Base-by-base conservation (phyloP, 2,329 filamentous ascomycete genomes). In the Fusarium oligoseptatum region DNA sequence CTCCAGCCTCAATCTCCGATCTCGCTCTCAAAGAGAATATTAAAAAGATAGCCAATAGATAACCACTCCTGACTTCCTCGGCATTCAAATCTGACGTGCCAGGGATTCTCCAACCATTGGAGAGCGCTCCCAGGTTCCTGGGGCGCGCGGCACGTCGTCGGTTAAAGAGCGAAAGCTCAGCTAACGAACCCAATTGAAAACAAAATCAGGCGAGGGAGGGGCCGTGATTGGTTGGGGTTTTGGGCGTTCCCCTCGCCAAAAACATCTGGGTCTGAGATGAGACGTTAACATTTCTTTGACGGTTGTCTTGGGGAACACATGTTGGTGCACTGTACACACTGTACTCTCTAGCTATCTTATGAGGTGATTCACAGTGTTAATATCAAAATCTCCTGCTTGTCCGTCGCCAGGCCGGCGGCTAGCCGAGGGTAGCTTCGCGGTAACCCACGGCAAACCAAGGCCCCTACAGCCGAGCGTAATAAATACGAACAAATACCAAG, bases 361-460 rank as follows among this genome's bases (percentile, higher is more conserved):
- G 10, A 2, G 1, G 14, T 1, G 1, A 9, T 7, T 1, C 10
- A 71, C 67, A 73, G 72, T 74, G 32, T 24, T 9, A 62, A 39
- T 32, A 60, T 36, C 6, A 29, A 22, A 45, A 57, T 50, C 52
- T 45, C 6, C 43, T 24, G 50, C 62, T 32, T n/a, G 50, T 39
- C 43, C n/a, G 22, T 68, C 62, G 61, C 15, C 57, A 62, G 70
- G 63, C 73, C 67, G 70, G 68, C 73, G 74, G 68, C 67, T 78
- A 78, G 76, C 77, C 77, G 77, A 78, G 77, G 77, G 68, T 77
- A 78, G 72, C 34, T 71, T 61, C 65, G 70, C 77, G 75, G 77
- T 77, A 77, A 76, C 56, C 66, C 68, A 72, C 77, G 76, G 77
- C 73, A 78, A 77, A 66, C 63, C 60, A 32, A 64, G 41, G 70